phyloP scores from a whole-genome alignment of 2,329 filamentous ascomycete species.

The Talaromyces funiculosus region DNA sequence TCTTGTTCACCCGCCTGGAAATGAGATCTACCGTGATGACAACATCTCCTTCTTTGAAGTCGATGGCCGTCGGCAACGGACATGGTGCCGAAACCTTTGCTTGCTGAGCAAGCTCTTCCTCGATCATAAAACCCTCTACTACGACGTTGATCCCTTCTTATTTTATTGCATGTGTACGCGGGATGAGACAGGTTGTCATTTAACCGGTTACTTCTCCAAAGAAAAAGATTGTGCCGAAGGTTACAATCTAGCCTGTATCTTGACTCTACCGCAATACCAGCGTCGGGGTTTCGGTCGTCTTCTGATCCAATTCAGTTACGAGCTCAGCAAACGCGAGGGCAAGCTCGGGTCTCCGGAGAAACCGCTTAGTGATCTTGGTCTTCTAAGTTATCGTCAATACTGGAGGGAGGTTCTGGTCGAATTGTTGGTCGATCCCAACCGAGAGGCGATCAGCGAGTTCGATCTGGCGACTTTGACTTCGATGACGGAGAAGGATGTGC shows the following conservation, averaged over 20 bases:
- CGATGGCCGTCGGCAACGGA: conserved; percentile 90
- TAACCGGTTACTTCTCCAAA: conserved; percentile 98
- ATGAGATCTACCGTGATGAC: conserved; percentile 92
- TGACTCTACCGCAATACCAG: conserved; percentile 94
- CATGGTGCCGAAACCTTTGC: conserved; percentile 98
- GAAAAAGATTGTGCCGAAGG: conserved; percentile 96
- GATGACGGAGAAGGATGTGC: conserved; percentile 96
- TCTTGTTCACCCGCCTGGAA: conserved; percentile 86
- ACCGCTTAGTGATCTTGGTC: conserved; percentile 84
- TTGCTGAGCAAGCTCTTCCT: conserved; percentile 93
- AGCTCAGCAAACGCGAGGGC: conserved; percentile 88
- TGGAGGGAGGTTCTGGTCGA: conserved; percentile 96
- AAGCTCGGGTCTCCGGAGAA: conserved; percentile 97
- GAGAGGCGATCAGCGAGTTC: conserved; percentile 69
- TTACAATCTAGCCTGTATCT: conserved; percentile 97
- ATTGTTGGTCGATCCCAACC: conserved; percentile 67
- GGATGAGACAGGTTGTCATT: conserved; percentile 85
- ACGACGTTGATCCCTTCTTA: conserved; percentile 93
- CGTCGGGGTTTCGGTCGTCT: conserved; percentile 88
- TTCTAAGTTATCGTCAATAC: conserved; percentile 92
- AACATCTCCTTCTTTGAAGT: conserved; percentile 96
- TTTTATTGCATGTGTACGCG: conserved; percentile 98
- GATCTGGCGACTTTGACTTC: conserved; percentile 71
- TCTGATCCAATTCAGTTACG: conserved; percentile 95
- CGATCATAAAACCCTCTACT: conserved; percentile 97